Conservation (phyloP, 371 early-diverging fungal genomes). For the Funneliformis caledonium region DNA sequence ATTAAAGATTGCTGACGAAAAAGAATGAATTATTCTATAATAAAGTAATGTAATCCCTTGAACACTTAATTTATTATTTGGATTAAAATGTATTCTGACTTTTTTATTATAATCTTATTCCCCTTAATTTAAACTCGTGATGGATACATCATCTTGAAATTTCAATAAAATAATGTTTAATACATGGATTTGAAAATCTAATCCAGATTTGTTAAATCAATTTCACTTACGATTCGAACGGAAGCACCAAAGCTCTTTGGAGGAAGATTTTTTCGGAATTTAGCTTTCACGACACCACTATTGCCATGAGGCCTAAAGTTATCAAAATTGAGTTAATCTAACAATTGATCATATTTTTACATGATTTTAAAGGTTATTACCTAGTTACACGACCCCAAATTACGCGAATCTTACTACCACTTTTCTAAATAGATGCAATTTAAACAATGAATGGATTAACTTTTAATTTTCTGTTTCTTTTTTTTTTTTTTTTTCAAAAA, state of each 20-base stretch:
- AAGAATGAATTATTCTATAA: not conserved
- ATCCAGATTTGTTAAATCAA: not conserved
- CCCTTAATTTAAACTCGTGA: conserved; percentile 75
- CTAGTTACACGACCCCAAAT: conserved; percentile 82
- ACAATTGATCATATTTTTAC: not conserved
- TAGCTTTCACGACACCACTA: conserved; percentile 95
- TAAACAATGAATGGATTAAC: not conserved
- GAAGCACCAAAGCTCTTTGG: conserved; percentile 91
- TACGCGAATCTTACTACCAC: conserved; percentile 92
- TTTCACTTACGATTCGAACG: conserved; percentile 81
- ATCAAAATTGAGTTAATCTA: not conserved
- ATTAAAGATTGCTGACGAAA: conserved; percentile 5
- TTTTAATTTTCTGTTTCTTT: not conserved
- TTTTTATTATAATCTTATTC: too few relatives aligned
- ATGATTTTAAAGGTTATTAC: not conserved
- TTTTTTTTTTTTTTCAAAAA: too few relatives aligned
- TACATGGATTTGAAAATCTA: not conserved
- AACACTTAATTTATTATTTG: not conserved
- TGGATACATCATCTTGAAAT: conserved; percentile 87
- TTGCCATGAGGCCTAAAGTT: conserved; percentile 87
- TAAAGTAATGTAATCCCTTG: not conserved
- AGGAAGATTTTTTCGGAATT: conserved; percentile 96
- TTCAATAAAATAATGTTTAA: conserved; percentile 7
- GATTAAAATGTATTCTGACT: too few relatives aligned
- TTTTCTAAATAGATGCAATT: conserved; percentile 48